Base-by-base conservation (phyloP, 768 basidiomycete species). In the Trametes cinnabarina region DNA sequence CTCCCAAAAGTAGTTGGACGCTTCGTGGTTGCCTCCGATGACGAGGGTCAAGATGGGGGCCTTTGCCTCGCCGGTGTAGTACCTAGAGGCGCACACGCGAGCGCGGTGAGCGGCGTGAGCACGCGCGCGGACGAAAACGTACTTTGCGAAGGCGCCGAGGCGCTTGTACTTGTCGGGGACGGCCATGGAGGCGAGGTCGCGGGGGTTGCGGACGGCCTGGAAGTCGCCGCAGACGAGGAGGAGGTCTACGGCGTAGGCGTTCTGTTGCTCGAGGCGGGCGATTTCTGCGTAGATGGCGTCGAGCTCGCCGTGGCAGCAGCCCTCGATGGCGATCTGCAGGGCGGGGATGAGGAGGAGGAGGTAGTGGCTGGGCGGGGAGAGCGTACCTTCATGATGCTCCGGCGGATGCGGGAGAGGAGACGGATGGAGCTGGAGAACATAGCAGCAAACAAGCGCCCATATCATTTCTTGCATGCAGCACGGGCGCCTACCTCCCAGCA, bases 1-100 rank as follows among this genome's bases (percentile, higher is more conserved):
- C 71, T 99, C 97, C 88, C 92, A 95, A 75, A 98, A 79, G 68
- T 98, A 97, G 65, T 94, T 97, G 20, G 92, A 94, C 1, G 93
- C 93, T 73, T 98, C 97, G 70, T 98, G 97, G 69, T 98, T 98
- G 9, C 97, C 97, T 15, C 97, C 97, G 66, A 98, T 97, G 47
- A 98, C 85, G 12, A 99, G 77, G 0, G 97, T 99, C 69, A 96
- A 73, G 4, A 96, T 71, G 0, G 95, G 94, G 2, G 96, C 94
- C n/a, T 63, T 74, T 66, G 79, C 86, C 68, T 88, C 79, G 1
- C 93, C 92, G 1, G 84, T 86, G 68, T 99, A 98, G 71, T 98
- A 99, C 66, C 90, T 92, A 44, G 43, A 55, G 34, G 17, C 30
- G 17, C 17, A n/a, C 44, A 37, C 32, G 35, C n/a, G n/a, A n/a